Base-by-base conservation (phyloP, 148 eudicot species). In the Diospyros lotus region DNA sequence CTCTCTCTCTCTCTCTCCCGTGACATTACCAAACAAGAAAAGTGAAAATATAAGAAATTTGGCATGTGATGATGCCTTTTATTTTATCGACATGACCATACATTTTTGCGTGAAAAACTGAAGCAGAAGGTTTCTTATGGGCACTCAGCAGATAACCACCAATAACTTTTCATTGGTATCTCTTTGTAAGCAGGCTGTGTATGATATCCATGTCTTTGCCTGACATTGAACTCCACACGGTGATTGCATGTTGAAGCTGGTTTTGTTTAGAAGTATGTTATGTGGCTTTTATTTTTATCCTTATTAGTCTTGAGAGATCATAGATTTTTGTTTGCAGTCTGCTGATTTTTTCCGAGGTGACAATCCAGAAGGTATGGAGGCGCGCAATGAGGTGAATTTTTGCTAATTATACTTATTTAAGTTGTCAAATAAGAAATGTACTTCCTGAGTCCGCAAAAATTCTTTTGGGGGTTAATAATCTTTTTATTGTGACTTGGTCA, bases 281-380 rank as follows among this genome's bases (percentile, higher is more conserved):
- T 3, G 13, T 58, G 65, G 40, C 1, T 73, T 71, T 60, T 18
- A 43, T 28, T 68, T 51, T 4, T 1, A 45, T 17, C 48, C 41
- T 28, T 7, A 62, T 39, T 42, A 11, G 48, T 44, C 45, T 68
- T 78, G 40, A 77, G 66, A 46, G 68, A 66, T 76, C 40, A 53
- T 66, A 68, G 65, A 75, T 55, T 48, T 48, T 43, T 68, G 81
- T 61, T 51, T 83, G 88, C 88, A 92, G 99, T 63, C 85, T 72
- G 97, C 99, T 71, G 99, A 95, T 66, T 95, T 95, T 79, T 95
- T 92, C 83, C 85, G 99, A 82, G 96, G 84, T 62, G 99, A 95
- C 82, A 95, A 95, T 80, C 85, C 99, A 72, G 97, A 95, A 86
- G 99, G 99, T 76, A 73, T 90, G 70, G 99, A 95, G 87, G 97